phyloP scores from a whole-genome alignment of 495 filamentous ascomycete species.

The Niebla homalea region DNA sequence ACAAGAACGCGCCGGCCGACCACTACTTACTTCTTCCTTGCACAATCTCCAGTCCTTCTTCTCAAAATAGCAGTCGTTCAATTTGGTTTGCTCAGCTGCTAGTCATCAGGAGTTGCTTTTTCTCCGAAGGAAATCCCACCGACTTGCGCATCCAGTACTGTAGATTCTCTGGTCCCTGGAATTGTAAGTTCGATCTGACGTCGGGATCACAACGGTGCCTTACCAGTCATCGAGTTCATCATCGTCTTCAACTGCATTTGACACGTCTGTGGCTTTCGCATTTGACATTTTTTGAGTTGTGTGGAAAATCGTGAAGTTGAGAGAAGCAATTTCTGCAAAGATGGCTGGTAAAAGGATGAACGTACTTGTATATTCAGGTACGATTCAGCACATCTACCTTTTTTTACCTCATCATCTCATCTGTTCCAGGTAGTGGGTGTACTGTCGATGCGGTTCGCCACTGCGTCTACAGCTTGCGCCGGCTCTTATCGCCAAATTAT shows the following conservation, averaged over 20 bases:
- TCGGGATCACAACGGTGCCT: constrained; percentile 10
- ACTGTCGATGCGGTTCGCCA: constrained; percentile 83
- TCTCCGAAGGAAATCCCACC: constrained; percentile 11
- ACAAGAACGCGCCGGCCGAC: neutral
- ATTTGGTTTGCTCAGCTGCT: constrained; percentile 69
- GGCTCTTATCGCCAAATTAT: constrained; percentile 83
- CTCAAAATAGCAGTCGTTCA: constrained; percentile 92
- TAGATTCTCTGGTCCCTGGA: constrained; percentile 89
- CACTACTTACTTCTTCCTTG: constrained; percentile 70
- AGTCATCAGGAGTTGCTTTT: neutral
- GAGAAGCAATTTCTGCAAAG: constrained; percentile 12
- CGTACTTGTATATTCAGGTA: constrained; percentile 78
- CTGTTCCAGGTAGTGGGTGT: constrained; percentile 56
- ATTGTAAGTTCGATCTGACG: constrained; percentile 13
- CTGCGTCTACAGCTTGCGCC: constrained; percentile 74
- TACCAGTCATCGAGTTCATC: constrained; percentile 96
- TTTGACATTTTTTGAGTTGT: constrained; percentile 32
- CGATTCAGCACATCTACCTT: constrained; percentile 11
- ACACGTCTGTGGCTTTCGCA: constrained; percentile 26
- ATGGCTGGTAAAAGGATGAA: constrained; percentile 60
- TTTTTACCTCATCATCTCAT: constrained; percentile 4
- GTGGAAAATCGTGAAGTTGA: too few relatives aligned
- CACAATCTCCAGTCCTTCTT: constrained; percentile 95
- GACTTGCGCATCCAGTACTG: constrained; percentile 89
- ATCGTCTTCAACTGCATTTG: constrained; percentile 43